Percentiles rank a stretch among this genome's conserved stretches.
phyloP scores from a whole-genome alignment of 2,329 filamentous ascomycete species.

The Aspergillus versicolor region DNA sequence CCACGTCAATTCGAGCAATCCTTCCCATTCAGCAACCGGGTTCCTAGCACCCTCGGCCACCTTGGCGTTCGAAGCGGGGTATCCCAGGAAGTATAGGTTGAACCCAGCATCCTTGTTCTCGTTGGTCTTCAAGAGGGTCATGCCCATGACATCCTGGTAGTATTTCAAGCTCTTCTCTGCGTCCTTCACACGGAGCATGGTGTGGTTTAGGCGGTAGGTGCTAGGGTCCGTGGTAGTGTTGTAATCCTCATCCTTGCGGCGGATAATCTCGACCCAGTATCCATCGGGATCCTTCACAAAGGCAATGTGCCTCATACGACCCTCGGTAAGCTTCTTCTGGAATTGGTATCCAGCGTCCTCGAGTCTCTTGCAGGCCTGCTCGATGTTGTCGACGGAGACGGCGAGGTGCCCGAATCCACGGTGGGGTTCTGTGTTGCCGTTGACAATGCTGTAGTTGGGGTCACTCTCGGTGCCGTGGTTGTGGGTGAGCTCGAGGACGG shows the following conservation, averaged over 20 bases:
- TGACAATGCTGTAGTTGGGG: slow-evolving; percentile 74
- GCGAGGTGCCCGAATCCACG: slow-evolving; percentile 84
- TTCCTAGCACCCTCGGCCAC: slow-evolving; percentile 53
- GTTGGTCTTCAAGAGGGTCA: slow-evolving; percentile 72
- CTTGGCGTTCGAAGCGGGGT: slow-evolving; percentile 59
- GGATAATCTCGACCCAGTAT: slow-evolving; percentile 64
- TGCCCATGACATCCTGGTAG: slow-evolving; percentile 84
- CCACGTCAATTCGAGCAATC: slow-evolving; percentile 87
- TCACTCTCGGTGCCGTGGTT: slow-evolving; percentile 89
- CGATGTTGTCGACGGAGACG: slow-evolving; percentile 78
- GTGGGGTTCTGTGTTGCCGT: slow-evolving; percentile 86
- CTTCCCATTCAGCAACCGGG: slow-evolving; percentile 69
- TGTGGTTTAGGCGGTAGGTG: slow-evolving; percentile 68
- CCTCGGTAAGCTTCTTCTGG: slow-evolving; percentile 91
- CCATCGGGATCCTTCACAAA: slow-evolving; percentile 87
- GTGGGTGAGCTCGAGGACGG: slow-evolving; percentile 80
- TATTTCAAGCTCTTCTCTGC: slow-evolving; percentile 71
- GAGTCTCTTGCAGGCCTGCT: slow-evolving; percentile 84
- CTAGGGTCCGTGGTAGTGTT: slow-evolving; percentile 69
- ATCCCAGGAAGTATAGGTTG: slow-evolving; percentile 91
- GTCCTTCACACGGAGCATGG: slow-evolving; percentile 90
- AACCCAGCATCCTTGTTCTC: slow-evolving; percentile 73
- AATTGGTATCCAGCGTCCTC: slow-evolving; percentile 90
- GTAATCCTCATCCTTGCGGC: slow-evolving; percentile 71
- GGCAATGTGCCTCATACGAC: slow-evolving; percentile 82